Base-by-base conservation (phyloP, 1,284 basidiomycete genomes). In the Leccinum pallidistipes region DNA sequence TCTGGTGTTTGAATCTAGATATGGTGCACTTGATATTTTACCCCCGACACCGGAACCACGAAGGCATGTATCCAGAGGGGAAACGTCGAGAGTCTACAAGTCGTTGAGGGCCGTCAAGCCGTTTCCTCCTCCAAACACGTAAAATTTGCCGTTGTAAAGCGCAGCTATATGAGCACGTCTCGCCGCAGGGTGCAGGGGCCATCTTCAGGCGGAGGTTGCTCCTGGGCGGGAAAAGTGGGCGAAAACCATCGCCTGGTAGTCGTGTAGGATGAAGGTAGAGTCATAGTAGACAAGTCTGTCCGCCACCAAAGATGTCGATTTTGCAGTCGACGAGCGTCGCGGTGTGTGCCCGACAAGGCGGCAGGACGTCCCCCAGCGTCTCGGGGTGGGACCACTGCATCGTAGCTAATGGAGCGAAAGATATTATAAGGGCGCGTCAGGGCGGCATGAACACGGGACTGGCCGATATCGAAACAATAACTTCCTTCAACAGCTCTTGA, bases 121-220 rank as follows among this genome's bases (percentile, higher is more conserved):
- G 64, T 95, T 96, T 3, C 95, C 95, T 21, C 95, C 95, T 4
- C 95, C 95, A 71, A 97, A 97, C 3, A 97, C 79, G 79, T 92
- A 92, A 0, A 97, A 82, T 69, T 86, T 89, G 59, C 85, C 83
- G 50, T 82, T 80, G 71, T 93, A 24, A 36, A 87, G 79, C 27
- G 95, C 91, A 2, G 92, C 86, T 0, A 93, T 94, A 74, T 97
- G 95, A 2, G 95, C 94, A 32, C 95, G 86, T 10, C 95, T 85
- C 1, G 91, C 87, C 62, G 88, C 73, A 63, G 95, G 76, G 72
- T 74, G 70, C n/a, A 78, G 54, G 12, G 67, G 69, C 57, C 62
- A 3, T 24, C 24, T 24, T 62, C 58, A 2, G 65, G 62, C 5
- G 21, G 38, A 10, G 54, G 52, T 24, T 66, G 55, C 1, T 56